Evolutionary conservation across 2,329 filamentous ascomycete species (phyloP).

Genomic region (Monosporascus cannonballus): DNA sequence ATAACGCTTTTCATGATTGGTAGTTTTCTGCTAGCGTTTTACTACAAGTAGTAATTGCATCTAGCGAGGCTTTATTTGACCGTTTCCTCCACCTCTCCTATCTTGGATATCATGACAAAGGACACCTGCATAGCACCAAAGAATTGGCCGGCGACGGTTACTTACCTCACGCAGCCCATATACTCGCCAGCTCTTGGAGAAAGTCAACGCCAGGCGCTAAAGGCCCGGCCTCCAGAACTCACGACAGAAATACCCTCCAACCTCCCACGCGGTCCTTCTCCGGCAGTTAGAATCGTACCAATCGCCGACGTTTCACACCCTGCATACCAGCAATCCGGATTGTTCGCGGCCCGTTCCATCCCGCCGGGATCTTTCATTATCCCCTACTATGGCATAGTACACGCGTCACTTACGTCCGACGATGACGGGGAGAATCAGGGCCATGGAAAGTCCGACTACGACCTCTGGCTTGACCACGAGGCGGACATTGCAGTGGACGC

Average conservation of each 20-base stretch:
- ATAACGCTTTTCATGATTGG: too few relatives aligned
- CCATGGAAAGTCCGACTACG: conserved; percentile 52
- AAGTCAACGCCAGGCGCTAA: conserved; percentile 34
- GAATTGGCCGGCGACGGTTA: conserved; percentile 51
- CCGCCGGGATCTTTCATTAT: conserved; percentile 50
- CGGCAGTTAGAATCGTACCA: conserved; percentile 46
- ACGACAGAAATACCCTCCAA: conserved; percentile 26
- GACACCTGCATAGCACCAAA: conserved; percentile 31
- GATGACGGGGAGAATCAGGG: conserved; percentile 25
- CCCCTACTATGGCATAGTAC: conserved; percentile 56
- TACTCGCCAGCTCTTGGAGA: conserved; percentile 40
- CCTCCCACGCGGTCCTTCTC: conserved; percentile 36
- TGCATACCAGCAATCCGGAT: conserved; percentile 50
- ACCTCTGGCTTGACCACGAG: conserved; percentile 56
- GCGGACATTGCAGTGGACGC: conserved; percentile 56
- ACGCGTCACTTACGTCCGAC: conserved; percentile 32
- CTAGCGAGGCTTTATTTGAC: background rate
- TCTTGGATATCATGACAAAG: conserved; percentile 14
- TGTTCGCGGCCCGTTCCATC: conserved; percentile 52
- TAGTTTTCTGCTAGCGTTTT: too few relatives aligned
- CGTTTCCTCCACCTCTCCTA: background rate
- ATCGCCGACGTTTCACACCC: conserved; percentile 49
- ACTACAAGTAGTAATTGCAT: background rate
- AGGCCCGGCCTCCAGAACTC: conserved; percentile 24
- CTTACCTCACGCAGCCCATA: conserved; percentile 46